Conservation (phyloP, 805 yeast genomes). For the Ogataea kodamae region DNA sequence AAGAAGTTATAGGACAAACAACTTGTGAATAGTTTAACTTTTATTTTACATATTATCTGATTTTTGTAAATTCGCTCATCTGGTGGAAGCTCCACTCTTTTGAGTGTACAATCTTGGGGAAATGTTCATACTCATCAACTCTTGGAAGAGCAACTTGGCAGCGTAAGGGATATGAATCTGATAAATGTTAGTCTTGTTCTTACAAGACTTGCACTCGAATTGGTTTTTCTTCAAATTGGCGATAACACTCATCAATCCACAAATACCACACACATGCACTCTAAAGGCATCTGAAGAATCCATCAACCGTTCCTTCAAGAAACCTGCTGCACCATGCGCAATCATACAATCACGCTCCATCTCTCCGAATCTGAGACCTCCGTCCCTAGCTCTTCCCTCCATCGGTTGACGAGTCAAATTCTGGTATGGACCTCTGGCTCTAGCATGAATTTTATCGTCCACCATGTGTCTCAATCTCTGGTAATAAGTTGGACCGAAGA, state of each 20-base stretch:
- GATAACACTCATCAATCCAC: slow-evolving; percentile 97
- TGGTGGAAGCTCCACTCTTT: slow-evolving; percentile 33
- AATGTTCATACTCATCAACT: slow-evolving; percentile 98
- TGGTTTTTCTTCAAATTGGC: slow-evolving; percentile 97
- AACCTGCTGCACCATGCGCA: slow-evolving; percentile 99
- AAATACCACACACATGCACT: slow-evolving; percentile 96
- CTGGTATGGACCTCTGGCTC: slow-evolving; percentile 99
- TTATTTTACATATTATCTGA: slow-evolving; percentile 8
- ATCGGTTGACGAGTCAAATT: slow-evolving; percentile 97
- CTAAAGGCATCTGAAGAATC: slow-evolving; percentile 99
- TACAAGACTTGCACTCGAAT: slow-evolving; percentile 97
- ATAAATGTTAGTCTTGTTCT: slow-evolving; percentile 95
- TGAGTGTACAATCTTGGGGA: slow-evolving; percentile 97
- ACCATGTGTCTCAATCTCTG: slow-evolving; percentile 99
- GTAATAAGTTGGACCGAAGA: slow-evolving; percentile 99
- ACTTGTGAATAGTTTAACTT: slow-evolving; percentile 5
- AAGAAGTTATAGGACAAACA: slow-evolving; percentile 17
- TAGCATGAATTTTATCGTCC: slow-evolving; percentile 97
- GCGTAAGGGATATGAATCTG: slow-evolving; percentile 98
- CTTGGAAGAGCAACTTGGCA: slow-evolving; percentile 96
- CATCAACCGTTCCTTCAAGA: slow-evolving; percentile 95
- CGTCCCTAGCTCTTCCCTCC: slow-evolving; percentile 98
- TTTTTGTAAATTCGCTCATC: slow-evolving; percentile 15
- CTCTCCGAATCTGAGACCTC: slow-evolving; percentile 98
- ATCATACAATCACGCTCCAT: slow-evolving; percentile 99